Base-by-base conservation (phyloP, 805 yeast species). In the Starmerella asiatica region DNA sequence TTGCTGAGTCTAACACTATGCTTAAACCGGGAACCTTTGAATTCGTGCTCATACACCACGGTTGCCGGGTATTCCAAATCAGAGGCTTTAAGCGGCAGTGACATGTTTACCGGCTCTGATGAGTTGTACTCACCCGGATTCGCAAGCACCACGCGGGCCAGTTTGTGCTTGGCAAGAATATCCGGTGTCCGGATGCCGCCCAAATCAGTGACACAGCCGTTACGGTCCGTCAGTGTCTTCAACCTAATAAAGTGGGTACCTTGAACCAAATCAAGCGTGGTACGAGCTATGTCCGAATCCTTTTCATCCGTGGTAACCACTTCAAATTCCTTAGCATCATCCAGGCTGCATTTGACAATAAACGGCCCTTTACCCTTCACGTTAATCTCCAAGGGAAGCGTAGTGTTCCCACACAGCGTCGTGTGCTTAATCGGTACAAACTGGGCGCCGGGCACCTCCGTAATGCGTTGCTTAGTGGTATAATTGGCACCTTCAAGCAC, bases 341-440 rank as follows among this genome's bases (percentile, higher is more conserved):
- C 54, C 8, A 88, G 61, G 39, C 75, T 80, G 58, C 85, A 86
- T 18, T 64, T 66, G 39, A 91, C 64, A 2, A 70, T 62, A 49
- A 79, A 83, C 3, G 97, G 97, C 0, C 79, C 71, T 47, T 76
- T 75, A 12, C 99, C 99, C 36, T 71, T 74, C 18, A 91, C 68
- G 8, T 57, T 55, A 3, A 88, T 66, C 0, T 78, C 76, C 4
- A 80, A 59, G 2, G 53, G 49, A 38, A 66, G 16, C 12, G 24
- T 5, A 3, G 42, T 17, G 19, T 17, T 12, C 1, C 47, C 50
- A 15, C 50, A 46, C 5, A 46, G 34, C 24, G 30, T 36, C 7
- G 43, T 45, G 6, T 34, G n/a, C 2, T 31, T 5, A 5, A 51
- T 32, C 2, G 44, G 39, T 34, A 32, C 36, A 58, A 63, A 45